Evolutionary conservation across 164 flowering plant genomes (phyloP), one percentile per base, ranked within the genome.

Genomic region (Aristolochia fimbriata): DNA sequence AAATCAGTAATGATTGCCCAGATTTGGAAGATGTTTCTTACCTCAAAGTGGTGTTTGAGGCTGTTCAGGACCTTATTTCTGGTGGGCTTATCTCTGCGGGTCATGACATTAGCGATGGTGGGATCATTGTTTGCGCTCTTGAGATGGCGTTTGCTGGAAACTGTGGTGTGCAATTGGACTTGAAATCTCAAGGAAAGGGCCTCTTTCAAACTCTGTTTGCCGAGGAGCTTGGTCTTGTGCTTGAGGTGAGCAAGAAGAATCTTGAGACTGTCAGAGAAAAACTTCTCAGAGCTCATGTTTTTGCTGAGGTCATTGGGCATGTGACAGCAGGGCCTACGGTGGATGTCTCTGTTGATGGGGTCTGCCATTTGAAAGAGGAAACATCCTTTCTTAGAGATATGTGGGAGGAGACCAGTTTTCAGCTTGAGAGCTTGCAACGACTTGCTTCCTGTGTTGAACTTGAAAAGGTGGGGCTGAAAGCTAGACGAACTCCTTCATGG

Each of bases 81-180:
- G 83, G 81, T 30, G 87, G 74, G 14, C 63, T 89, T 62, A 82
- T 92, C 66, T 87, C 96, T 58, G 89, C 96, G 15, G 96, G 96
- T 23, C 98, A 92, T 78, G 98, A 92, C 65, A 74, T 92, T 20
- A 92, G 96, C 78, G 98, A 89, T 76, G 96, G 98, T 63, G 98
- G 96, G 47, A 56, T 87, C 62, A 63, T 89, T 54, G 86, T 86
- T 1, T 70, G 78, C 60, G 64, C 75, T 27, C 71, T 87, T 31
- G 96, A 92, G 76, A 92, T 92, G 98, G 93, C 94, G 45, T 92
- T 92, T 81, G 88, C 94, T 54, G 98, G 98, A n/a, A 89, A 92
- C 62, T 83, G 86, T 70, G 98, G 96, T 3, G 49, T 89, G 59
- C 24, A 0, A 33, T 59, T 92, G 70, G 77, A 85, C 70, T 73